These are phyloP conservation scores for Xerocomellus intermedius DNA, from an alignment of 768 basidiomycete species.

Conservation along the genomic window DNA sequence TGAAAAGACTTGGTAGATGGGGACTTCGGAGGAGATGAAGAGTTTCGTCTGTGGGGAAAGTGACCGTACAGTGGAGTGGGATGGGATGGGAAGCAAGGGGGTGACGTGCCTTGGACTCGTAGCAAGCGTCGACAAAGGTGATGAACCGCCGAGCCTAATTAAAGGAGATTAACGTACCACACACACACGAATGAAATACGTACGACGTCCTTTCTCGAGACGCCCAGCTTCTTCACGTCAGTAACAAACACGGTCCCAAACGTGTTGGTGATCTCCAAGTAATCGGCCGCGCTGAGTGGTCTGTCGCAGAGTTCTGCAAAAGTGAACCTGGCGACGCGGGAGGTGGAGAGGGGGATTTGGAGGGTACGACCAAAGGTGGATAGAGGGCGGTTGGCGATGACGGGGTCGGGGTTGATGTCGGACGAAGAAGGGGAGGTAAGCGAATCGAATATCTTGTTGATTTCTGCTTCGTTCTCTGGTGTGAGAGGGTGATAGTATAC, in stretches of 20 bases:
- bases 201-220: slow-evolving; percentile 86
- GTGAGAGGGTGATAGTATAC: slow-evolving; percentile 88
- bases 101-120: slow-evolving; percentile 74
- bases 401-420: slow-evolving; percentile 39
- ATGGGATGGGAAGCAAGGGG: not conserved
- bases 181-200: slow-evolving; percentile 1
- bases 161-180: not conserved
- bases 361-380: slow-evolving; percentile 91
- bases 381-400: slow-evolving; percentile 61
- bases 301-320: slow-evolving; percentile 87
- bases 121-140: slow-evolving; percentile 96
- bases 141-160: slow-evolving; percentile 88
- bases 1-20: slow-evolving; percentile 87
- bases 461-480: slow-evolving; percentile 60
- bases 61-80: not conserved
- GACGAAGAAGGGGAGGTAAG: slow-evolving; percentile 48
- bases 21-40: slow-evolving; percentile 89
- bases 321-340: slow-evolving; percentile 77
- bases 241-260: slow-evolving; percentile 88
- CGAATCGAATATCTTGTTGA: slow-evolving; percentile 81
- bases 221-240: slow-evolving; percentile 85
- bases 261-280: slow-evolving; percentile 85
- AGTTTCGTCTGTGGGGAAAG: slow-evolving; percentile 65
- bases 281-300: slow-evolving; percentile 93
- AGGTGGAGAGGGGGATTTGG: slow-evolving; percentile 74